Evolutionary conservation across 805 yeast genomes (phyloP), one percentile per base, ranked within the genome.

Genomic region (Starmera caribaea): DNA sequence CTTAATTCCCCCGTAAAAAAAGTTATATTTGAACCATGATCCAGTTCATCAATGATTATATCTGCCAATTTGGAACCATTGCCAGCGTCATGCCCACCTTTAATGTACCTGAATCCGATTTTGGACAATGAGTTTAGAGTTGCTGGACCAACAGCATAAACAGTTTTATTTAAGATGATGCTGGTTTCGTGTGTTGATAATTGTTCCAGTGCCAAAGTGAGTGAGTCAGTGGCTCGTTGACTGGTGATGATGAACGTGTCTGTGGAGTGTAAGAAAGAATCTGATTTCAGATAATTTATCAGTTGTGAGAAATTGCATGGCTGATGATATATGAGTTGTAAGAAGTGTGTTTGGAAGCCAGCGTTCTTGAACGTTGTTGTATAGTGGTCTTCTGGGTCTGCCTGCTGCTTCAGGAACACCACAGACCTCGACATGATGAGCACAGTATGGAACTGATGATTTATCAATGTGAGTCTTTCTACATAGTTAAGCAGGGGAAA

Each of bases 111-210:
- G 54, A 88, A 90, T 1, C 96, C 96, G 27, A 76, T 57, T 7
- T 65, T 62, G 3, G 54, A 43, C 11, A 90, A 57, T 14, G 81
- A 74, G 13, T 65, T 63, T 15, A 71, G 72, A 0, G 97, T 90
- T 0, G 95, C 88, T 1, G 96, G 96, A 0, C 97, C 97, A 6
- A 90, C 96, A 0, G 96, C 86, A 53, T 79, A 90, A 0, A 81
- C 80, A 0, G 79, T 73, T 48, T 76, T 77, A 3, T 46, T 39
- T 7, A 74, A 54, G 1, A 79, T 61, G 1, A 37, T 39, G 8
- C 54, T 48, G 40, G 42, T 54, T 8, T 36, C 44, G 1, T 36
- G 49, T 0, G 34, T 36, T 3, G 50, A 15, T 11, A 62, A 42
- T 1, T 34, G 29, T 8, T 60, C 50, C 2, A 59, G 37, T 6